A percentile compares a stretch with the other conserved stretches of the same genome.
Conservation (phyloP, 768 basidiomycete genomes). For the Astraeus odoratus region DNA sequence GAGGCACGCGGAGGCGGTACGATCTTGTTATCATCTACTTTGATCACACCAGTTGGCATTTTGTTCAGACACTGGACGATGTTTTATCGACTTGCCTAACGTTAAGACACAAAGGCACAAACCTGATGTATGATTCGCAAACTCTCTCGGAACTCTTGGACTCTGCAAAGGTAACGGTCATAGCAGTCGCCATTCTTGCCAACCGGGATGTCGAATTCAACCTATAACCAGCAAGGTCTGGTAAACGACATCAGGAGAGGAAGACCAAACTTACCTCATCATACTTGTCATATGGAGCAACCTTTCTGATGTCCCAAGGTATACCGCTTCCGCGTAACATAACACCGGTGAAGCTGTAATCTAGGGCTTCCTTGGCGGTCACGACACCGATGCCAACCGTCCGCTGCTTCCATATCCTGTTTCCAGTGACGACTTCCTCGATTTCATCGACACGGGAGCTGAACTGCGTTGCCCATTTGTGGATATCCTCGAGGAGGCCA, state of each 20-base stretch:
- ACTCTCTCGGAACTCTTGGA: slow-evolving; percentile 97
- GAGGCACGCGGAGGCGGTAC: slow-evolving; percentile 92
- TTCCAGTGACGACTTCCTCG: slow-evolving; percentile 95
- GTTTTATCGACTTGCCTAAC: background rate
- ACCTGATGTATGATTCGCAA: slow-evolving; percentile 81
- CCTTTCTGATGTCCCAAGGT: slow-evolving; percentile 91
- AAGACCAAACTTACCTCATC: slow-evolving; percentile 52
- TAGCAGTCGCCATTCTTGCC: slow-evolving; percentile 97
- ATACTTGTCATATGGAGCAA: slow-evolving; percentile 93
- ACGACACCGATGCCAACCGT: slow-evolving; percentile 88
- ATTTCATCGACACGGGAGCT: slow-evolving; percentile 88
- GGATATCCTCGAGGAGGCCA: slow-evolving; percentile 97
- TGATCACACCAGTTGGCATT: slow-evolving; percentile 88
- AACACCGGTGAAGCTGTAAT: slow-evolving; percentile 92
- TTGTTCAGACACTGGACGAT: slow-evolving; percentile 84
- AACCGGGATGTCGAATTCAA: slow-evolving; percentile 96
- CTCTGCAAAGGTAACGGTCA: slow-evolving; percentile 94
- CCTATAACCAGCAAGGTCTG: slow-evolving; percentile 35
- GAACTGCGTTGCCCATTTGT: slow-evolving; percentile 97
- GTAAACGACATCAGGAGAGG: background rate
- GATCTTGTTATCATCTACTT: slow-evolving; percentile 96
- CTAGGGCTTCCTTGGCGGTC: slow-evolving; percentile 85
- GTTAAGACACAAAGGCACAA: slow-evolving; percentile 7
- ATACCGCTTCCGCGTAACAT: slow-evolving; percentile 94
- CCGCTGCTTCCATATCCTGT: slow-evolving; percentile 96